phyloP scores from a whole-genome alignment of 345 rosid species.

The Zanthoxylum bungeanum region DNA sequence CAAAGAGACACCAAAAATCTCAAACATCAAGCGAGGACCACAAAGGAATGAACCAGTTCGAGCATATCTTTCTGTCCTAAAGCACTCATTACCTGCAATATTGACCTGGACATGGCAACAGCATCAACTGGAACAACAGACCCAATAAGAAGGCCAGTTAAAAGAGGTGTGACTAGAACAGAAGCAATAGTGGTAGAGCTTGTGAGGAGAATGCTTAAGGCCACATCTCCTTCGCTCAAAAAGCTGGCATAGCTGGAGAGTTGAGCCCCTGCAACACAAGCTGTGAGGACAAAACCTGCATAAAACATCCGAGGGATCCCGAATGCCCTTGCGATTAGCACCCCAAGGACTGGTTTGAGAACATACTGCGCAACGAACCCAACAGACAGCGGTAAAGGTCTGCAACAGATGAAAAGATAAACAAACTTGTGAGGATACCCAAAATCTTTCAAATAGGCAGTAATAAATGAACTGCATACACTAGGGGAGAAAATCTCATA shows the following conservation, averaged over 20 bases:
- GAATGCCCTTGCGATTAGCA: slow-evolving; percentile 71
- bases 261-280: slow-evolving; percentile 96
- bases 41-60: neutral
- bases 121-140: slow-evolving; percentile 94
- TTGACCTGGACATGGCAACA: slow-evolving; percentile 93
- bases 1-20: slow-evolving; percentile 6
- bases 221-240: slow-evolving; percentile 86
- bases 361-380: slow-evolving; percentile 77
- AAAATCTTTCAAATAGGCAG: slow-evolving; percentile 3
- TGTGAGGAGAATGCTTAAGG: slow-evolving; percentile 88
- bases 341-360: slow-evolving; percentile 78
- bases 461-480: neutral
- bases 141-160: slow-evolving; percentile 77
- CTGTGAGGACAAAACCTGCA: slow-evolving; percentile 81
- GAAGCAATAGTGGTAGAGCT: slow-evolving; percentile 82
- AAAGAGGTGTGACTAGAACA: slow-evolving; percentile 60
- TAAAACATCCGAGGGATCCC: slow-evolving; percentile 68
- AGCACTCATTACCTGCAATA: slow-evolving; percentile 63
- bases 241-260: slow-evolving; percentile 79
- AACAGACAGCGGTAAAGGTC: slow-evolving; percentile 81
- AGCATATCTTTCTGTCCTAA: neutral
- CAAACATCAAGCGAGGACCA: neutral
- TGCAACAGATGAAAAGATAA: slow-evolving; percentile 35
- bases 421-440: slow-evolving; percentile 15
- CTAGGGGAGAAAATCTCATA: slow-evolving; percentile 15